Evolutionary conservation across 2,329 filamentous ascomycete species (phyloP).

Genomic region (Cadophora luteo-olivacea): DNA sequence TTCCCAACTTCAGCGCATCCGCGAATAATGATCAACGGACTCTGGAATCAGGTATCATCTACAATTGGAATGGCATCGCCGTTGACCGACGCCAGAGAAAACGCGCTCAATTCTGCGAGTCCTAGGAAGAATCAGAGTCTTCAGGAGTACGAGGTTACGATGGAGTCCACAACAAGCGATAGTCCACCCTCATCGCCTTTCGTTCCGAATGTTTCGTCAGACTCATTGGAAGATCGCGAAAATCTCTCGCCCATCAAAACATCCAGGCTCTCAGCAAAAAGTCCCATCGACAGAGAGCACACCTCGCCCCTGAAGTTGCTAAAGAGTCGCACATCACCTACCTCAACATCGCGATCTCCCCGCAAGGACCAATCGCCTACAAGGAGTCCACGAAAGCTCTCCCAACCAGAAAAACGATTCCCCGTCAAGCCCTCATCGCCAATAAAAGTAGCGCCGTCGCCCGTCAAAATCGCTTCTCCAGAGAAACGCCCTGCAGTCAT

Average conservation of each 20-base stretch:
- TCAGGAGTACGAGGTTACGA: conserved; percentile 39
- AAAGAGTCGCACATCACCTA: conserved; percentile 40
- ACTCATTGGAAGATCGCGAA: conserved; percentile 37
- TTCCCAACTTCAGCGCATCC: not conserved
- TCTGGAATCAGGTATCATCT: conserved; percentile 31
- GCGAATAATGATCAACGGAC: conserved; percentile 22
- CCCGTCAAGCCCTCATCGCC: conserved; percentile 59
- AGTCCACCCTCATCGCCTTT: conserved; percentile 43
- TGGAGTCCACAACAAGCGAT: conserved; percentile 37
- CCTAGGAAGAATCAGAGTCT: conserved; percentile 26
- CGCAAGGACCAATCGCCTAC: conserved; percentile 30
- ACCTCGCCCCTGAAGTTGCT: conserved; percentile 41
- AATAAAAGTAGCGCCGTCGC: conserved; percentile 10
- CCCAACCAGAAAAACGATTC: conserved; percentile 62
- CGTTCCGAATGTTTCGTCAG: conserved; percentile 33
- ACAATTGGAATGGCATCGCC: conserved; percentile 37
- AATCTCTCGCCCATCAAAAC: conserved; percentile 42
- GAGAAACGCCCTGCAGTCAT: conserved; percentile 44
- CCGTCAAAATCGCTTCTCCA: conserved; percentile 31
- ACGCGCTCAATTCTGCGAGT: conserved; percentile 36
- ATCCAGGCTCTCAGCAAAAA: conserved; percentile 34
- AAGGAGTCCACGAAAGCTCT: conserved; percentile 55
- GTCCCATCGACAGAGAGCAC: conserved; percentile 38
- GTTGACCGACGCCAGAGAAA: conserved; percentile 30
- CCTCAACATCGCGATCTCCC: conserved; percentile 31